phyloP scores from a whole-genome alignment of 805 yeast species.

The Metschnikowia anglica region DNA sequence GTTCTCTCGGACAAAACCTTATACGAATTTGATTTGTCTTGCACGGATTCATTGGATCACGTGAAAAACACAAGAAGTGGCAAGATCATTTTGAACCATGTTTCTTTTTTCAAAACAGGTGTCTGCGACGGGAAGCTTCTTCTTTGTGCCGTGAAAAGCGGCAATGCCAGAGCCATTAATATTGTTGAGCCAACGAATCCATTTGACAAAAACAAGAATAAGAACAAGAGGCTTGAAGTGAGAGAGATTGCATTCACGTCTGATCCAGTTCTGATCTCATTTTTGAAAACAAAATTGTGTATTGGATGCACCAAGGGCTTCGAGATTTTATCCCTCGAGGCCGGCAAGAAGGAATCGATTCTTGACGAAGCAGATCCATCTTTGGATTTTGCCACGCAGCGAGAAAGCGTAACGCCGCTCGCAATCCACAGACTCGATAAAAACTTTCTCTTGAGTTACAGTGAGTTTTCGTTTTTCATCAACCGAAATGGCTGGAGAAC shows the following conservation, averaged over 20 bases:
- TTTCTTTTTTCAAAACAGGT: conserved; percentile 87
- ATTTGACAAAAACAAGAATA: conserved; percentile 59
- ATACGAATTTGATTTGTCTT: conserved; percentile 67
- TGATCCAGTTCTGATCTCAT: conserved; percentile 90
- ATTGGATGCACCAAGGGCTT: conserved; percentile 96
- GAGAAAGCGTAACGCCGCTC: conserved; percentile 79
- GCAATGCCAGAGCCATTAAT: conserved; percentile 75
- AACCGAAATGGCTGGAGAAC: conserved; percentile 96
- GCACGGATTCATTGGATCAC: conserved; percentile 49
- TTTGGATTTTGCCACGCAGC: conserved; percentile 83
- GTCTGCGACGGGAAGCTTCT: conserved; percentile 86
- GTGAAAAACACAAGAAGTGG: conserved; percentile 59
- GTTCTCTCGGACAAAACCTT: conserved; percentile 80
- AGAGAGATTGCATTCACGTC: conserved; percentile 79
- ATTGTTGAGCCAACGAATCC: conserved; percentile 91
- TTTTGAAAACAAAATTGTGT: conserved; percentile 83
- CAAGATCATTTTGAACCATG: conserved; percentile 82
- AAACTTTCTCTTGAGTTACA: conserved; percentile 83
- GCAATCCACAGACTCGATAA: conserved; percentile 88
- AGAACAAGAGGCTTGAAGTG: conserved; percentile 58
- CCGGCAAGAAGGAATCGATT: conserved; percentile 81
- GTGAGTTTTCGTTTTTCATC: conserved; percentile 92
- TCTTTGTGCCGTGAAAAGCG: conserved; percentile 83
- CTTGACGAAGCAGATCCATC: conserved; percentile 99
- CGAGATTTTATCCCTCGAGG: conserved; percentile 85